Evolutionary conservation across 2,329 filamentous ascomycete genomes (phyloP), one percentile per base, ranked within the genome.

Genomic region (Aspergillus sp.): DNA sequence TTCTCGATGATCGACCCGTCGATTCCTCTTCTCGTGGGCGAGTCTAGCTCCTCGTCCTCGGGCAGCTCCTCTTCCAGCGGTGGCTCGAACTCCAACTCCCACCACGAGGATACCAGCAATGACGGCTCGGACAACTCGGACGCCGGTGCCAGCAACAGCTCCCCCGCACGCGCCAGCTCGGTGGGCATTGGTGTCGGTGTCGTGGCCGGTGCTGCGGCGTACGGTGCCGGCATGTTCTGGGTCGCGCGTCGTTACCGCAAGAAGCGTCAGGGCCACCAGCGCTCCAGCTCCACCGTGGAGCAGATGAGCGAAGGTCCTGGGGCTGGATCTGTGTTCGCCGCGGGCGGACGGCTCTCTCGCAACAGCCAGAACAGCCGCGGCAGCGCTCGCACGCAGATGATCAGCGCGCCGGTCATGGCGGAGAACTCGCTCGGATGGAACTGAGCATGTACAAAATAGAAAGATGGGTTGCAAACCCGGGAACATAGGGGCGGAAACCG

Each of bases 371-470:
- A 81, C 61, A 92, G 88, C 68, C 88, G 88, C 59, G 82, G 85
- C 54, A 87, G 81, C 59, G 80, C 83, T 50, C 77, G 86, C 57
- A 86, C 85, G 50, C 81, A 85, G 65, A 83, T 87, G 73, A 96
- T 97, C 70, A 95, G 89, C 56, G 89, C 90, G 31, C 92, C 92
- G 3, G 88, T 96, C 58, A 92, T 92, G 72, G 88, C 91, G 3
- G 91, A 95, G 78, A 97, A 97, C 81, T 96, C 91, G 47, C 83
- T 97, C 60, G 92, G 92, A 65, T 97, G 92, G 92, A 96, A 95
- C 78, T 97, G 81, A 85, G 64, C 36, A 14, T 45, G 31, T 34
- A 44, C 19, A 29, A 42, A 47, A 14, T n/a, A 16, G 34, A 17
- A 38, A 38, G 36, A 34, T 41, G 36, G 21, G 19, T 36, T 34